Base-by-base conservation (phyloP, 2,329 filamentous ascomycete genomes). In the Dactylellina haptotyla region DNA sequence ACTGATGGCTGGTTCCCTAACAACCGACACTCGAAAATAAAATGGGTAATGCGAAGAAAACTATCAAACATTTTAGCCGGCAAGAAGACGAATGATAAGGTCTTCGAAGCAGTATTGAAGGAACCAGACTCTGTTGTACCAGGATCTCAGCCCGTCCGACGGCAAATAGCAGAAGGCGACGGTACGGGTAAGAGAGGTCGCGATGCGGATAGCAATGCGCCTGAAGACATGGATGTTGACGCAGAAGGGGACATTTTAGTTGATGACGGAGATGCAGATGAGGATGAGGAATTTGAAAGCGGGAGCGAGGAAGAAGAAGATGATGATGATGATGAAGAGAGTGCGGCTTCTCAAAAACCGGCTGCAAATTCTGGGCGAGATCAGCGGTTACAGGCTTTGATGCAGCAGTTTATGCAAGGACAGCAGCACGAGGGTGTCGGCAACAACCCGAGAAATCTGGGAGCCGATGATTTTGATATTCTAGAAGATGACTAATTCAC, bases 11-110 rank as follows among this genome's bases (percentile, higher is more conserved):
- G 92, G 92, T 97, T 89, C 79, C 87, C 89, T 75, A 90, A 89
- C 67, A 92, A 92, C 4, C 88, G 91, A 0, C 89, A 92, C 84
- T 88, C 89, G 46, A 97, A 97, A 79, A 88, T 89, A 46, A 93
- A 93, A 78, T 88, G 90, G 1, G 89, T 96, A 76, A 93, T 97
- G 89, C 92, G 93, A 79, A 88, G 89, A 53, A 97, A 96, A 81
- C 88, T 97, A 78, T 84, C 48, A 83, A 84, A 56, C 12, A 54
- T 75, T 14, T 25, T 67, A 16, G 70, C 57, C 0, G 83, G 86
- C 25, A 81, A 82, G 14, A 80, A 88, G 0, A 82, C 82, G 2
- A 83, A 85, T 46, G 80, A 81, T 16, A 72, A 62, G n/a, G 83
- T 84, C 41, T 84, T 86, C 67, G 81, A 81, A 18, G 79, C 80